Conservation (phyloP, 2,329 filamentous ascomycete species). For the Monosporascus sp. region DNA sequence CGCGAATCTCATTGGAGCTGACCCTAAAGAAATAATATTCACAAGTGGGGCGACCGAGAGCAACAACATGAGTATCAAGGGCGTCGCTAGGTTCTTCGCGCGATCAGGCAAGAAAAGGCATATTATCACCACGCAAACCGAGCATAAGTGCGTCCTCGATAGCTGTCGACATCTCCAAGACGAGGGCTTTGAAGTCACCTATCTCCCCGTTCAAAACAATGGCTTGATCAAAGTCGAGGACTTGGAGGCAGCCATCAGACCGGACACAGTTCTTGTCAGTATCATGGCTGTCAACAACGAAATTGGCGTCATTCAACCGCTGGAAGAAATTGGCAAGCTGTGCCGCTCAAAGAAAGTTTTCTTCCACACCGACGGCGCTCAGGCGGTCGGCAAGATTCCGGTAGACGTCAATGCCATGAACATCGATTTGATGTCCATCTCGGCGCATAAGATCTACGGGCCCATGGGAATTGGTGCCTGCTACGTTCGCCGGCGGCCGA, state of each 20-base stretch:
- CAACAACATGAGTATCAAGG: slow-evolving; percentile 99
- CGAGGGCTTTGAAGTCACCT: slow-evolving; percentile 95
- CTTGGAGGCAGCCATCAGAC: slow-evolving; percentile 81
- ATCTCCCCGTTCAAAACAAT: slow-evolving; percentile 81
- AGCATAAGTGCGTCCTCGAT: slow-evolving; percentile 98
- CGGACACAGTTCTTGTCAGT: slow-evolving; percentile 87
- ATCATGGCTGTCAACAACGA: slow-evolving; percentile 99
- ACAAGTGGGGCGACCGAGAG: slow-evolving; percentile 97
- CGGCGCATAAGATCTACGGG: slow-evolving; percentile 96
- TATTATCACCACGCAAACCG: slow-evolving; percentile 94
- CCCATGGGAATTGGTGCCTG: slow-evolving; percentile 96
- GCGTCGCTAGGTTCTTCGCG: slow-evolving; percentile 92
- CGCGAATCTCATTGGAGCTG: slow-evolving; percentile 82
- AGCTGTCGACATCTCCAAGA: slow-evolving; percentile 96
- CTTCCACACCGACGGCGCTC: slow-evolving; percentile 95
- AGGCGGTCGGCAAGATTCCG: slow-evolving; percentile 98
- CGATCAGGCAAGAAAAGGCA: slow-evolving; percentile 95
- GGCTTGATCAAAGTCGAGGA: slow-evolving; percentile 82
- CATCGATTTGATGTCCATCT: slow-evolving; percentile 97
- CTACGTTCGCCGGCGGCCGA: slow-evolving; percentile 85
- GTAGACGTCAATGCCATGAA: slow-evolving; percentile 97
- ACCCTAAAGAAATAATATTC: slow-evolving; percentile 98
- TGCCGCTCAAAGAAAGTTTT: slow-evolving; percentile 91
- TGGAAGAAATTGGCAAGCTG: slow-evolving; percentile 87
- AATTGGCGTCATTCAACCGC: slow-evolving; percentile 96